These are phyloP conservation scores for Encephalitozoon romaleae DNA, from an alignment of 371 early-diverging fungal species.

Conservation along the genomic window DNA sequence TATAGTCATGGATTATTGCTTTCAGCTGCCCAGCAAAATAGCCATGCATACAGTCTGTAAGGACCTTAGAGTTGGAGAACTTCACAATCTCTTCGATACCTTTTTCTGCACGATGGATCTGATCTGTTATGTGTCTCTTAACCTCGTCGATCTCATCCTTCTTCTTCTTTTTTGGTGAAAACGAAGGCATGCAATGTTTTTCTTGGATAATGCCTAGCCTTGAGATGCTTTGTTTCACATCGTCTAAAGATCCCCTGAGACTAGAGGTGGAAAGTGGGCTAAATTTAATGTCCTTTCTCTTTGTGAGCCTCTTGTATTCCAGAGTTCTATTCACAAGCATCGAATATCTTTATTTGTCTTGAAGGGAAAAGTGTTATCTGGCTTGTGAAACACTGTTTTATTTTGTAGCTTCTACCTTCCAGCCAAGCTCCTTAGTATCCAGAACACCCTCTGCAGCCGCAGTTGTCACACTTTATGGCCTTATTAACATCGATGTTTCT, in stretches of 20 bases:
- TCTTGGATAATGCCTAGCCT: constrained; percentile 23
- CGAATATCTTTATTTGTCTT: background rate
- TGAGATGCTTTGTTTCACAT: background rate
- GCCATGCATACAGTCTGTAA: background rate
- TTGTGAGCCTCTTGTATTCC: constrained; percentile 4
- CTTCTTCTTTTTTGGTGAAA: constrained; percentile 14
- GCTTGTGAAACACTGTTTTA: constrained; percentile 9
- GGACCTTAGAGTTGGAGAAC: background rate
- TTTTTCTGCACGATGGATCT: background rate
- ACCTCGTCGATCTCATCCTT: constrained; percentile 27
- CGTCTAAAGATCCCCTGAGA: background rate
- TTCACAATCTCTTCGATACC: background rate
- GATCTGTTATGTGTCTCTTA: background rate
- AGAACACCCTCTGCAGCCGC: constrained; percentile 46
- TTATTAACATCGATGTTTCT: constrained; percentile 68
- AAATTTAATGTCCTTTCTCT: background rate
- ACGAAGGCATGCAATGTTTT: constrained; percentile 35
- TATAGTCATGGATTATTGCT: constrained; percentile 18
- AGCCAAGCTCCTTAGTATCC: constrained; percentile 5
- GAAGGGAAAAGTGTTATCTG: background rate
- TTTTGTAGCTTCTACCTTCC: background rate
- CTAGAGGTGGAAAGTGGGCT: background rate
- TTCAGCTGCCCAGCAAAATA: constrained; percentile 34
- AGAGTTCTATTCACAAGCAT: constrained; percentile 30
- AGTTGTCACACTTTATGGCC: constrained; percentile 60